Conservation (phyloP, 192 early-diverging fungal genomes). For the Podila horticola region DNA sequence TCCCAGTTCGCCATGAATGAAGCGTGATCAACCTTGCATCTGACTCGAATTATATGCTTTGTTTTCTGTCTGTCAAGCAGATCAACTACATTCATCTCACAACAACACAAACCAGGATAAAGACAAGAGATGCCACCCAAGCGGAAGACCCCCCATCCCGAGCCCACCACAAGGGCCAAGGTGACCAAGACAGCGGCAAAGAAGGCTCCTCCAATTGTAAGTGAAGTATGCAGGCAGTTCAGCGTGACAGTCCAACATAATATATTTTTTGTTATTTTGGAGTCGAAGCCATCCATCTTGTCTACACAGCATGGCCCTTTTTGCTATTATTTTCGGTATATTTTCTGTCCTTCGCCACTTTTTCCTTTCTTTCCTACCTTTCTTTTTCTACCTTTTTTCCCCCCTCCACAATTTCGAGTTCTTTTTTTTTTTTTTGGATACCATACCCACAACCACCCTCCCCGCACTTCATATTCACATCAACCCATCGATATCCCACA, state of each 20-base stretch:
- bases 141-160: background rate
- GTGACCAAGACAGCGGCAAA: background rate
- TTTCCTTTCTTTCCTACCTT: background rate
- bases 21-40: no score
- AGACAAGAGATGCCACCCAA: background rate
- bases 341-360: background rate
- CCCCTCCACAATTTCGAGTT: background rate
- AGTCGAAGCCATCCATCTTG: no score
- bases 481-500: background rate
- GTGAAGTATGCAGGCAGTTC: no score
- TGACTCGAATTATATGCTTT: no score
- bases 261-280: no score
- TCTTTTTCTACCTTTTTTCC: background rate
- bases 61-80: no score
- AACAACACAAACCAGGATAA: slow-evolving; percentile 11
- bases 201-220: background rate
- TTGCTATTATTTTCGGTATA: background rate
- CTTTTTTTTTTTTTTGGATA: background rate
- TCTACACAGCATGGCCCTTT: background rate
- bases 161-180: background rate
- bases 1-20: no score
- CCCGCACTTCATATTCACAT: background rate
- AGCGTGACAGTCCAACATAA: no score
- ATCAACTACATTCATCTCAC: background rate
- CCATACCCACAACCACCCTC: background rate